Evolutionary conservation across 2,329 filamentous ascomycete genomes (phyloP), one percentile per base, ranked within the genome.

Genomic region (Pestalotiopsis sp.): DNA sequence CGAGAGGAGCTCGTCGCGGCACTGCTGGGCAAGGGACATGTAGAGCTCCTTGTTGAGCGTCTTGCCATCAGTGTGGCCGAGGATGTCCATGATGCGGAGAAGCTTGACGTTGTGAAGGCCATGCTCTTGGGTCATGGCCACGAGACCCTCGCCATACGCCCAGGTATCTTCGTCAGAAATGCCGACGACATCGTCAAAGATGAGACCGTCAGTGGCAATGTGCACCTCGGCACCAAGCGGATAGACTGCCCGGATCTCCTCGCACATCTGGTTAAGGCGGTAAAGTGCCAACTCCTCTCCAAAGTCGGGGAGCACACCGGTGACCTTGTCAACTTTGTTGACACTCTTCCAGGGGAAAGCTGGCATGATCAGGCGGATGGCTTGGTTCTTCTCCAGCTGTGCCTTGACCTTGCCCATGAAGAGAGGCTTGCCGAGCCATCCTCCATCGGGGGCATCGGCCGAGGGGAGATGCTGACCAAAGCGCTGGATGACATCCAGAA

Each of bases 211-310:
- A 2, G 41, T 45, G 3, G 41, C 41, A 17, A 45, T 45, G 13
- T 14, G 41, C 13, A 45, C 41, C 41, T 14, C 5, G 13, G 41
- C 41, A 17, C 41, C 41, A 4, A 17, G 41, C 17, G 13, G 41
- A 13, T 45, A 45, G 12, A 45, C 17, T 3, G 12, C 17, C 17
- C 17, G 41, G 2, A 84, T 80, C 31, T 76, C 77, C 20, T 77
- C 75, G 58, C 81, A 83, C 27, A 84, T 72, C 0, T 75, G 76
- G 58, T 83, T 80, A 66, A 84, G 71, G 61, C 80, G 79, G 4
- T 74, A 72, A 11, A 84, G 73, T 3, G 82, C 81, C 36, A 84
- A 66, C 52, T 82, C 79, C 67, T 84, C 82, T 3, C 78, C 82
- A n/a, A 81, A 74, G 61, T 84, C 82, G 0, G 82, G 82, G 3